Evolutionary conservation across 352 stramenopile species (phyloP).

Genomic region (Pythium scleroteichum): DNA sequence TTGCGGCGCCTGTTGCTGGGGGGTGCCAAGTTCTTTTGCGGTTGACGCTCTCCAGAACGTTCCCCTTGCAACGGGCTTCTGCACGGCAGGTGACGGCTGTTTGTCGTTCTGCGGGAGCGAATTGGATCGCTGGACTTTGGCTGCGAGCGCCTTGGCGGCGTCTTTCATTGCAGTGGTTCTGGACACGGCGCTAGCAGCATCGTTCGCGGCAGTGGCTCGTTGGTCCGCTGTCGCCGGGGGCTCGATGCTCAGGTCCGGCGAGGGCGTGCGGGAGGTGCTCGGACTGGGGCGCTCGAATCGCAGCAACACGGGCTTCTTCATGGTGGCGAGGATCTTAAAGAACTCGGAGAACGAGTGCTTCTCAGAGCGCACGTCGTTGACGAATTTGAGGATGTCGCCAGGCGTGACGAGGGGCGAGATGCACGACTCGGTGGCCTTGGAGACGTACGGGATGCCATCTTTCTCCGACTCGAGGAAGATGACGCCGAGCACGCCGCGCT

Average conservation of each 20-base stretch:
- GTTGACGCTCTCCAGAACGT: constrained; percentile 62
- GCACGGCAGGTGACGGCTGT: constrained; percentile 22
- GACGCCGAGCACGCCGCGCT: constrained; percentile 81
- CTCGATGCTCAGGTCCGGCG: background rate
- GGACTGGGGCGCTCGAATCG: constrained; percentile 63
- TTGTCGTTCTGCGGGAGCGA: constrained; percentile 59
- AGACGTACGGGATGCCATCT: constrained; percentile 84
- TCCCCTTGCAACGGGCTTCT: constrained; percentile 38
- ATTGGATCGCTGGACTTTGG: constrained; percentile 56
- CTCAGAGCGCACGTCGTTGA: constrained; percentile 84
- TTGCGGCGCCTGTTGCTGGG: background rate
- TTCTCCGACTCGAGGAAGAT: constrained; percentile 89
- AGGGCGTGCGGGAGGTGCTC: constrained; percentile 1
- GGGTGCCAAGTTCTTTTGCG: constrained; percentile 35
- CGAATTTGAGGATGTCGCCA: constrained; percentile 81
- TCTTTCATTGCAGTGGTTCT: constrained; percentile 29
- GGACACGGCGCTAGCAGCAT: constrained; percentile 18
- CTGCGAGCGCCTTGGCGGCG: constrained; percentile 18
- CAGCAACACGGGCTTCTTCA: constrained; percentile 88
- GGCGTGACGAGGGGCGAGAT: constrained; percentile 70
- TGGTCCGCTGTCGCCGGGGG: constrained; percentile 27
- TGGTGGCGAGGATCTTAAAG: constrained; percentile 89
- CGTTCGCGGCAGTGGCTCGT: constrained; percentile 41
- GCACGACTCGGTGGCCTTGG: constrained; percentile 85
- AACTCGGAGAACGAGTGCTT: constrained; percentile 89